Base-by-base conservation (phyloP, 257 asterid genomes). In the Echium plantagineum region DNA sequence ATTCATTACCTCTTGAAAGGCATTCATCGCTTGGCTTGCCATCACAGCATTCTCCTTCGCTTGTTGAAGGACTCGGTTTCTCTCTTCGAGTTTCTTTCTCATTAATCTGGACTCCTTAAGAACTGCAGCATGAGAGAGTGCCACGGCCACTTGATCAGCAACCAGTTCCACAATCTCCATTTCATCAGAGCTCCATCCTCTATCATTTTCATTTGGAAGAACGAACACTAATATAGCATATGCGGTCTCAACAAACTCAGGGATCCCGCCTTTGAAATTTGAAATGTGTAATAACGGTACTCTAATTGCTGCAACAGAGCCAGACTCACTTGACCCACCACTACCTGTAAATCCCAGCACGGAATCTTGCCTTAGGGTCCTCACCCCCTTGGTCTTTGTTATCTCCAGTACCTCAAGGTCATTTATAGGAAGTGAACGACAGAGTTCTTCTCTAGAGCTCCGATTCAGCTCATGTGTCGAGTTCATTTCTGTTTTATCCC, bases 141-240 rank as follows among this genome's bases (percentile, higher is more conserved):
- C 74, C 62, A 70, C 69, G 5, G 74, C 74, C 63, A 70, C 74
- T 58, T 70, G 74, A 70, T 70, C 74, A 53, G 74, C 74, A 54
- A 70, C 74, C 22, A 70, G 70, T 64, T 64, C 74, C 16, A 70
- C 74, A 38, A 70, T 70, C 58, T 70, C 66, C 74, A 64, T 58
- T 61, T 64, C 74, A 30, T 64, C 58, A 64, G 26, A 46, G 63
- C 66, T 64, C 74, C 70, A 70, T 38, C 12, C 52, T 18, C 66
- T 42, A 21, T 21, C 70, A 21, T 59, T 62, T 52, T 16, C 62
- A 32, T 61, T 60, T 2, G 70, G 68, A 31, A 70, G 70, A 54
- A 64, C 74, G 63, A 70, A 59, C 1, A 70, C 74, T 54, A 70
- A 60, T n/a, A 70, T 59, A 62, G 66, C 74, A 55, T 59, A 70